These are phyloP conservation scores for Penicillium concentricum DNA, from an alignment of 2,329 filamentous ascomycete species.

Conservation along the genomic window DNA sequence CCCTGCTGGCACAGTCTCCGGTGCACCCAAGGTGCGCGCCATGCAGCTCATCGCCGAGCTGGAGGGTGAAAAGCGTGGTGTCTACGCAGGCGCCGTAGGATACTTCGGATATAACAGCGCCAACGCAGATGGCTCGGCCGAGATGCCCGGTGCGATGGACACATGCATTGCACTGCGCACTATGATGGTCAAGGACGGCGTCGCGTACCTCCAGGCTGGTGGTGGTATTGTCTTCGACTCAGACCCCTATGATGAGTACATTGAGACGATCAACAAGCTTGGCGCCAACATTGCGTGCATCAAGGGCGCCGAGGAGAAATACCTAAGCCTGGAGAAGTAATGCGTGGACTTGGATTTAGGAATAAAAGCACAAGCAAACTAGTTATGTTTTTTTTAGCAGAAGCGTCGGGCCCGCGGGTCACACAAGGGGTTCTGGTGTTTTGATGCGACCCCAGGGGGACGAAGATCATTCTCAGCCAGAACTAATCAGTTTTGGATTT, in stretches of 20 bases:
- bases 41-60: slow-evolving; percentile 97
- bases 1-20: slow-evolving; percentile 91
- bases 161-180: slow-evolving; percentile 80
- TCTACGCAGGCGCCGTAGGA: slow-evolving; percentile 93
- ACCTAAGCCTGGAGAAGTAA: slow-evolving; percentile 47
- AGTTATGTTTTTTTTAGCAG: not conserved
- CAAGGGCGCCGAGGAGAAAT: slow-evolving; percentile 73
- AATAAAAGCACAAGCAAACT: not conserved
- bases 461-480: not conserved
- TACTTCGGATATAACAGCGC: slow-evolving; percentile 89
- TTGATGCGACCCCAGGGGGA: not conserved
- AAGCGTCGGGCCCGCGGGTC: not conserved
- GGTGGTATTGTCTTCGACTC: slow-evolving; percentile 95
- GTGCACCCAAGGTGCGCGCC: slow-evolving; percentile 90
- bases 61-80: slow-evolving; percentile 87
- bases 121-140: slow-evolving; percentile 58
- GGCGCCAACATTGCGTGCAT: slow-evolving; percentile 88
- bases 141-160: slow-evolving; percentile 84
- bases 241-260: slow-evolving; percentile 85
- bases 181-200: slow-evolving; percentile 88
- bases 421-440: not conserved
- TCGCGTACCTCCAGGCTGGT: slow-evolving; percentile 83
- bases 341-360: not conserved
- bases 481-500: not conserved
- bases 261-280: slow-evolving; percentile 96